These are phyloP conservation scores for Colletotrichum nymphaeae DNA, from an alignment of 2,329 filamentous ascomycete species.

Conservation along the genomic window DNA sequence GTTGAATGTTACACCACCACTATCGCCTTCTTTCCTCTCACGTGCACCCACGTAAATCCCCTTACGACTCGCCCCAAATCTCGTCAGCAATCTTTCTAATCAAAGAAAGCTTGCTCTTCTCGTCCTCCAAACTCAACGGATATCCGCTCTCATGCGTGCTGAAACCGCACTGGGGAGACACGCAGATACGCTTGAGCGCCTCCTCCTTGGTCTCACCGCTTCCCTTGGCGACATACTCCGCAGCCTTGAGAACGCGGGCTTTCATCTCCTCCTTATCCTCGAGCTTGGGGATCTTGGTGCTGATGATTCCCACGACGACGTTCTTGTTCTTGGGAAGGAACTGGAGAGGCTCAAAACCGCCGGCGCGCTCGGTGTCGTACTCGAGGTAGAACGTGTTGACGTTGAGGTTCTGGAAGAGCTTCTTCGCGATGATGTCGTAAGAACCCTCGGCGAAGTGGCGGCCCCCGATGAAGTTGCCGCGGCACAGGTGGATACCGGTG, in stretches of 20 bases:
- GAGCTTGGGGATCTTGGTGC: conserved; percentile 70
- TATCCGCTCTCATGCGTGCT: conserved; percentile 82
- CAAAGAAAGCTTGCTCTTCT: conserved; percentile 78
- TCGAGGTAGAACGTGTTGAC: conserved; percentile 77
- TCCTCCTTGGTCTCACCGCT: conserved; percentile 72
- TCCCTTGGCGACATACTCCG: conserved; percentile 77
- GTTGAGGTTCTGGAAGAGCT: conserved; percentile 72
- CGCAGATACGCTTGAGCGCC: conserved; percentile 74
- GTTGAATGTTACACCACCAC: background rate
- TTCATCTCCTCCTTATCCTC: conserved; percentile 75
- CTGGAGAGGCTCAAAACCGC: conserved; percentile 74
- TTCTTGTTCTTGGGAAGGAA: conserved; percentile 70
- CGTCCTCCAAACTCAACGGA: conserved; percentile 73
- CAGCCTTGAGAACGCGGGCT: conserved; percentile 67
- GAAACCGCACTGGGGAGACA: conserved; percentile 80
- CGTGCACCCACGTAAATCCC: too few relatives aligned
- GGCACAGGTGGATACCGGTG: conserved; percentile 81
- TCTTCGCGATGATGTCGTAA: conserved; percentile 75
- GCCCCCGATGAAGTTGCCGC: conserved; percentile 74
- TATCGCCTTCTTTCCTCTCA: too few relatives aligned
- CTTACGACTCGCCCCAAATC: conserved; percentile 66
- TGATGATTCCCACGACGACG: conserved; percentile 73
- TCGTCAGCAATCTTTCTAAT: conserved; percentile 79
- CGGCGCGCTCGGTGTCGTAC: conserved; percentile 74
- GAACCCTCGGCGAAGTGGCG: conserved; percentile 75